Conservation (phyloP, 2,329 filamentous ascomycete species). For the Fusarium euwallaceae region DNA sequence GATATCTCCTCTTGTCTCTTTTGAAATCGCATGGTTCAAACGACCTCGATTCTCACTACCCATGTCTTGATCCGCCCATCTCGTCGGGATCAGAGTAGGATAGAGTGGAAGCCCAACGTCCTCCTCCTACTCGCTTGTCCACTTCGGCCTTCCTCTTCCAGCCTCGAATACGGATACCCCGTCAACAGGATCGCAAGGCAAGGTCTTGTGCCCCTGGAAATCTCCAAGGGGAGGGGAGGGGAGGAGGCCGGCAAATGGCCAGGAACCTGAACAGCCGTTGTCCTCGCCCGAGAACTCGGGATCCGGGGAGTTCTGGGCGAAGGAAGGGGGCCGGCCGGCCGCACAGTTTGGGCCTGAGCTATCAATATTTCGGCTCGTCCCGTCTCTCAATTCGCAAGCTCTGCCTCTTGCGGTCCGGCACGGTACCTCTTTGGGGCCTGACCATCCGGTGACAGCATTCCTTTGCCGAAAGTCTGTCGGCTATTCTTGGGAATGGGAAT, state of each 20-base stretch:
- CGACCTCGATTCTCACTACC: slow-evolving; percentile 33
- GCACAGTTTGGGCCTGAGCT: slow-evolving; percentile 9
- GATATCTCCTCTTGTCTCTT: slow-evolving; percentile 41
- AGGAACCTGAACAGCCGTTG: slow-evolving; percentile 28
- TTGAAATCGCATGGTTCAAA: slow-evolving; percentile 26
- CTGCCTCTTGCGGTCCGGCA: slow-evolving; percentile 29
- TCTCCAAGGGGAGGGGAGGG: slow-evolving; percentile 3
- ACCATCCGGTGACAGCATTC: slow-evolving; percentile 27
- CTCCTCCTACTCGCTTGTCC: slow-evolving; percentile 13
- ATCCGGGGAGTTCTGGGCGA: slow-evolving; percentile 34
- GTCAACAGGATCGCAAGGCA: slow-evolving; percentile 16
- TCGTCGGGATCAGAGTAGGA: slow-evolving; percentile 31
- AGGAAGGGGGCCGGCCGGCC: slow-evolving; percentile 13
- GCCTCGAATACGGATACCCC: neutral
- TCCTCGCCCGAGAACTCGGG: slow-evolving; percentile 36
- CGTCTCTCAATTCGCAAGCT: slow-evolving; percentile 44
- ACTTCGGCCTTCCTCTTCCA: slow-evolving; percentile 15
- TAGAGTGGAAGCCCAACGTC: neutral
- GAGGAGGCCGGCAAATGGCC: slow-evolving; percentile 19
- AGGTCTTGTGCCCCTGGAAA: slow-evolving; percentile 17
- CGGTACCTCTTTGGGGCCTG: slow-evolving; percentile 27
- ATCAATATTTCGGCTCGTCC: slow-evolving; percentile 45
- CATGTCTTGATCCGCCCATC: slow-evolving; percentile 31
- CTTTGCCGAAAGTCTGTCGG: slow-evolving; percentile 21
- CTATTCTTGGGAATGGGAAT: slow-evolving; percentile 37